Evolutionary conservation across 2,329 filamentous ascomycete species (phyloP).

Genomic region (Aspergillus sp.): DNA sequence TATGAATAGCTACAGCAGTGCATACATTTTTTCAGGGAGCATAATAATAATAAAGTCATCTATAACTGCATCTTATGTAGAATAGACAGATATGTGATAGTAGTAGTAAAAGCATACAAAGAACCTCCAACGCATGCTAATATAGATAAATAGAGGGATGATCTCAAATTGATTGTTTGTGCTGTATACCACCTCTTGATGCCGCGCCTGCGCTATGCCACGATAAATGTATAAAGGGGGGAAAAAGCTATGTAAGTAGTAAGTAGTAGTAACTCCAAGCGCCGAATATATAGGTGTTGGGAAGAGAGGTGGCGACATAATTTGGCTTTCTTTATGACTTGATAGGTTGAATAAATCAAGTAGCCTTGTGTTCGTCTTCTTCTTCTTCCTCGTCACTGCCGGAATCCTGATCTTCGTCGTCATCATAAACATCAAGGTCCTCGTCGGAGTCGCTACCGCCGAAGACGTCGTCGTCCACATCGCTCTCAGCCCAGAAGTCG

Average conservation of each 20-base stretch:
- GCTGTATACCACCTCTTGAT: conserved; percentile 5
- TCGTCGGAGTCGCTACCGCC: conserved; percentile 67
- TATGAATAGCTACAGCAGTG: no score
- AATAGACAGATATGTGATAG: no score
- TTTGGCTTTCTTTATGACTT: not conserved
- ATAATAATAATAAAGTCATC: no score
- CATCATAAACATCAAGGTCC: conserved; percentile 48
- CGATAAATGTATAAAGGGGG: not conserved
- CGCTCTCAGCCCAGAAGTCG: conserved; percentile 79
- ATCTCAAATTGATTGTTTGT: not conserved
- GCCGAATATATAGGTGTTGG: not conserved
- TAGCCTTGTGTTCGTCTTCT: not conserved
- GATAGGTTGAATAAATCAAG: not conserved
- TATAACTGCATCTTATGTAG: no score
- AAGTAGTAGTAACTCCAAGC: not conserved
- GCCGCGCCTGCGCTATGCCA: conserved; percentile 19
- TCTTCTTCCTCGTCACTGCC: conserved; percentile 55
- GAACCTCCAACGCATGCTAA: not conserved
- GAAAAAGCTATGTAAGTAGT: not conserved
- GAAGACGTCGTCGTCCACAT: conserved; percentile 72
- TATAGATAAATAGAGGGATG: not conserved
- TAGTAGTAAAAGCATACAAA: not conserved
- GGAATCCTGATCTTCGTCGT: conserved; percentile 49
- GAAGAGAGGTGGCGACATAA: not conserved
- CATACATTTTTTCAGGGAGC: no score